A percentile compares a stretch with the other conserved stretches of the same genome.
These are phyloP conservation scores for Butyriboletus appendiculatus DNA, from an alignment of 1,284 basidiomycete species.

Conservation along the genomic window DNA sequence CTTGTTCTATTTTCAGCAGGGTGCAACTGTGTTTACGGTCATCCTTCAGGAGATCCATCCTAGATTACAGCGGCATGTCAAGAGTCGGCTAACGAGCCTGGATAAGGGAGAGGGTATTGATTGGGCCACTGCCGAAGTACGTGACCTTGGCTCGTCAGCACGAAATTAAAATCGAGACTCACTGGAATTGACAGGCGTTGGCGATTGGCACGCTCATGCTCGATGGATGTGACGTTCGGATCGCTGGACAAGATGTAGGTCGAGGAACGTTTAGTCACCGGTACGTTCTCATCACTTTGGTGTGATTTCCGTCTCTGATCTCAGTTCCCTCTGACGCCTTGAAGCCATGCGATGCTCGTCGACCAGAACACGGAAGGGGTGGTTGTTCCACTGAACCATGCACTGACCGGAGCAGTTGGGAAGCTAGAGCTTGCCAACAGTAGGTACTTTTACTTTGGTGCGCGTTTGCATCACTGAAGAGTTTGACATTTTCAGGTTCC, in stretches of 20 bases:
- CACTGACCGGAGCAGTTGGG: slow-evolving; percentile 54
- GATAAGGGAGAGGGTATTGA: slow-evolving; percentile 74
- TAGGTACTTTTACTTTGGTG: slow-evolving; percentile 38
- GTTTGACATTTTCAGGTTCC: slow-evolving; percentile 52
- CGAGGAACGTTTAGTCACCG: slow-evolving; percentile 89
- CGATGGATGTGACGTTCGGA: slow-evolving; percentile 78
- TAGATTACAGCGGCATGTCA: slow-evolving; percentile 78
- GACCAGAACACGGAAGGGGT: slow-evolving; percentile 82
- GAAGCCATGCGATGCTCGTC: slow-evolving; percentile 85
- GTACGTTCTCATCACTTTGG: slow-evolving; percentile 32
- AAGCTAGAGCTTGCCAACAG: slow-evolving; percentile 86
- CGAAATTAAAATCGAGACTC: neutral
- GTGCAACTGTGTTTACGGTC: neutral
- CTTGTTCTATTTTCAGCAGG: neutral
- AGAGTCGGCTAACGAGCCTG: slow-evolving; percentile 71
- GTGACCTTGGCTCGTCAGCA: slow-evolving; percentile 3
- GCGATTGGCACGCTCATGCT: slow-evolving; percentile 84
- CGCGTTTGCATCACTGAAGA: neutral
- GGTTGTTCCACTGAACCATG: slow-evolving; percentile 75
- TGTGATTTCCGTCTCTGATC: neutral
- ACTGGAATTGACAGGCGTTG: slow-evolving; percentile 52
- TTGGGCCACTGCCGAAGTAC: slow-evolving; percentile 85
- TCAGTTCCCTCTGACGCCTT: neutral
- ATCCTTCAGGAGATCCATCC: slow-evolving; percentile 69
- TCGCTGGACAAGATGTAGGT: slow-evolving; percentile 90